Base-by-base conservation (phyloP, 345 rosid genomes). In the Noccaea caerulescens region DNA sequence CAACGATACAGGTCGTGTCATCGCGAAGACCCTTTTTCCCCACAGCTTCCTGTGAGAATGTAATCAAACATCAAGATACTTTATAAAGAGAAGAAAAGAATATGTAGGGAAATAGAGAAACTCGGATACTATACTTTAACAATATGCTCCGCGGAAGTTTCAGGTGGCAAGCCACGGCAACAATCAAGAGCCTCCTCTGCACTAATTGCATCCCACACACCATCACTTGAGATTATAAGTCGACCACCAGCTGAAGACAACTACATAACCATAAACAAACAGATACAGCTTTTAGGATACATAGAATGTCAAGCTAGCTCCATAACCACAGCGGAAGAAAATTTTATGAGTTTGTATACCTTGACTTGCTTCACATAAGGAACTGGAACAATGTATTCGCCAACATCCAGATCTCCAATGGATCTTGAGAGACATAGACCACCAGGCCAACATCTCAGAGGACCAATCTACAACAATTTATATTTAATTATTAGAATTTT, bases 361-460 rank as follows among this genome's bases (percentile, higher is more conserved):
- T 94, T 94, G 50, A 94, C 88, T 95, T 95, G 99, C 85, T 95
- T 95, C 58, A 95, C 97, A 57, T 89, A 80, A 65, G 99, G 99
- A 81, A 95, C 94, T 68, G 99, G 98, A 76, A 95, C 98, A 77
- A 95, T 92, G 84, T 65, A 92, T 77, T 92, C 97, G 33, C 99
- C 99, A 41, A 92, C 93, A 80, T 95, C 99, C 77, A 87, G 69
- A 77, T 95, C 99, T 53, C 99, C 99, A 51, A 95, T 92, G 37
- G 99, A 95, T 82, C 99, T 86, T 50, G 99, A 95, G 72, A 95
- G 98, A 80, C 99, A 95, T 72, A 95, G 77, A 70, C 99, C 99
- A 72, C 99, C 99, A 39, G 99, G 99, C 99, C 99, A 95, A 86
- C 99, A 95, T 82, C 99, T 84, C 79, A 95, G 71, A 12, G 99